These are phyloP conservation scores for Ophiostoma ips DNA, from an alignment of 2,329 filamentous ascomycete genomes.

Conservation along the genomic window DNA sequence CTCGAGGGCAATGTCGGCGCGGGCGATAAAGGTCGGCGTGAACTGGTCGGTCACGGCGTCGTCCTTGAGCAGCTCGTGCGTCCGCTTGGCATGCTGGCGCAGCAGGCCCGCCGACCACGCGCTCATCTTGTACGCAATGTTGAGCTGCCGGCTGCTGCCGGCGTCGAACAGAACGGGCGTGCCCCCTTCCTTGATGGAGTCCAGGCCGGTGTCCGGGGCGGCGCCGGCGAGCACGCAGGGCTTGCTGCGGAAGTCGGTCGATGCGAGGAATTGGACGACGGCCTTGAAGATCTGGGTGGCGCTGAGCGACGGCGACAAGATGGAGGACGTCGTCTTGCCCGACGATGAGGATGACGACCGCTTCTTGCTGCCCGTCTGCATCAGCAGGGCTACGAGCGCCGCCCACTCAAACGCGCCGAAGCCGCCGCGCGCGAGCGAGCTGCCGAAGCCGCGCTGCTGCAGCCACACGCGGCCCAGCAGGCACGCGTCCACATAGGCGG, in stretches of 20 bases:
- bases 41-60: slow-evolving; percentile 59
- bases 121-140: slow-evolving; percentile 83
- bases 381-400: slow-evolving; percentile 60
- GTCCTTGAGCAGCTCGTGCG: slow-evolving; percentile 62
- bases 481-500: slow-evolving; percentile 69
- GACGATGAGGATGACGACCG: slow-evolving; percentile 25
- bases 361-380: slow-evolving; percentile 53
- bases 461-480: slow-evolving; percentile 81
- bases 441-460: slow-evolving; percentile 67
- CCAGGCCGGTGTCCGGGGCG: slow-evolving; percentile 22
- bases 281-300: slow-evolving; percentile 93
- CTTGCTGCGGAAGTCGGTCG: slow-evolving; percentile 55
- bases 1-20: slow-evolving; percentile 38
- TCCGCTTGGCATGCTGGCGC: slow-evolving; percentile 59
- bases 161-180: slow-evolving; percentile 69
- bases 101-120: slow-evolving; percentile 67
- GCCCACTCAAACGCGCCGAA: slow-evolving; percentile 93
- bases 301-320: slow-evolving; percentile 69
- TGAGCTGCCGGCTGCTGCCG: slow-evolving; percentile 52
- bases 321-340: slow-evolving; percentile 11
- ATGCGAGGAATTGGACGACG: slow-evolving; percentile 71
- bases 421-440: slow-evolving; percentile 58
- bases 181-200: slow-evolving; percentile 25
- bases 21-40: slow-evolving; percentile 65
- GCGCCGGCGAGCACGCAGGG: slow-evolving; percentile 41